Percentiles rank a stretch among this genome's conserved stretches.
Conservation (phyloP, 2,329 filamentous ascomycete species). For the Pestalotiopsis fici region DNA sequence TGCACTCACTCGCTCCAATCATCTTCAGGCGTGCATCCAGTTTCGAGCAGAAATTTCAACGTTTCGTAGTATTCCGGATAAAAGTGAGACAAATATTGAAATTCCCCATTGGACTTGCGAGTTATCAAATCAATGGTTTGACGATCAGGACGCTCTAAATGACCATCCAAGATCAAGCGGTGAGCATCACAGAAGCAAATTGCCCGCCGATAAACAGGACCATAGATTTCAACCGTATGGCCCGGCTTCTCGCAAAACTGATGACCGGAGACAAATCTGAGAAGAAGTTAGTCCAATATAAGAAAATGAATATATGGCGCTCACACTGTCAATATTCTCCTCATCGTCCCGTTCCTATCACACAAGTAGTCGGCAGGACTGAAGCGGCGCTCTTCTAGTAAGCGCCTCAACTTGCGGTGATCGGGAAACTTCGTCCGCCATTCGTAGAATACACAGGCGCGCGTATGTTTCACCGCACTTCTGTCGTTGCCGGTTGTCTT, state of each 20-base stretch:
- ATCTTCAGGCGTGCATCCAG: background rate
- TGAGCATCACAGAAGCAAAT: background rate
- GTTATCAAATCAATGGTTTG: background rate
- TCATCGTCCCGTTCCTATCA: rapidly evolving
- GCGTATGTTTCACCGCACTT: background rate
- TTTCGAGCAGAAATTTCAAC: background rate
- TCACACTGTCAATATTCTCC: background rate
- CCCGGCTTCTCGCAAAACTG: background rate
- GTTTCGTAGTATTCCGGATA: background rate
- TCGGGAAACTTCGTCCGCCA: background rate
- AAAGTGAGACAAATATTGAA: background rate
- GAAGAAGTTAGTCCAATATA: background rate
- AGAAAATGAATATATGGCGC: background rate
- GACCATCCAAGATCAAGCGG: background rate
- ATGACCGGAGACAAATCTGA: background rate
- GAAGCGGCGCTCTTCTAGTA: background rate
- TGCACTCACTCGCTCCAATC: background rate
- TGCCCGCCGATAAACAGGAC: rapidly evolving
- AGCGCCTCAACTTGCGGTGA: background rate
- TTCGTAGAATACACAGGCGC: background rate
- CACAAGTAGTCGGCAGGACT: background rate
- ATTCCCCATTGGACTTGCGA: background rate
- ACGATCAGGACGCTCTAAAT: background rate
- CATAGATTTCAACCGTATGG: background rate
- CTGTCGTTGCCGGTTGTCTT: rapidly evolving